Conservation (phyloP, 257 asterid species). For the Leptodermis oblonga region DNA sequence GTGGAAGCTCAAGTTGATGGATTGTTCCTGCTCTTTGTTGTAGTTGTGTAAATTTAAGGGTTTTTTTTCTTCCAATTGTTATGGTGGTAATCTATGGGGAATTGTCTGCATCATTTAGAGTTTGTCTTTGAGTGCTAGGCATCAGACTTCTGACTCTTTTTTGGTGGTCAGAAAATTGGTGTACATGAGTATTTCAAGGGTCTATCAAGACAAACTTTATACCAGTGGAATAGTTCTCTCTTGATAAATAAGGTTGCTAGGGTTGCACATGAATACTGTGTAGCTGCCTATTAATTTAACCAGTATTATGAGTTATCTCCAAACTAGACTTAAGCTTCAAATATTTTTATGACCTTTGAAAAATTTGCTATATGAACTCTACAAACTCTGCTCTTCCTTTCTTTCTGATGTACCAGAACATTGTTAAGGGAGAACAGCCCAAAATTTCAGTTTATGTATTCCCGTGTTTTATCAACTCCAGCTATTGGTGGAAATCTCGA, state of each 20-base stretch:
- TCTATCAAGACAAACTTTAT: neutral
- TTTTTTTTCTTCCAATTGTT: neutral
- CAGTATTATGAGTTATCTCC: neutral
- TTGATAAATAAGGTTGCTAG: neutral
- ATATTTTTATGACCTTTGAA: neutral
- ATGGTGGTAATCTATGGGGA: neutral
- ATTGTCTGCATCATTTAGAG: neutral
- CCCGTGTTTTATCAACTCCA: neutral
- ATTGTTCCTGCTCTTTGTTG: neutral
- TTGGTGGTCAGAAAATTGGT: neutral
- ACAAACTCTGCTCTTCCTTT: neutral
- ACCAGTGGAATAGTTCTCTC: neutral
- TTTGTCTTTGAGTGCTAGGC: neutral
- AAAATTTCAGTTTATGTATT: no score
- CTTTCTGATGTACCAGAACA: neutral
- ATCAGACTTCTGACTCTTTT: neutral
- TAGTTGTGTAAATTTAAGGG: neutral
- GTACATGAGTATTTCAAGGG: neutral
- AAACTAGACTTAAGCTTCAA: neutral
- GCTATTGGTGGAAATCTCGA: neutral
- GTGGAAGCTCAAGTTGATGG: neutral
- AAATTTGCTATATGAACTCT: neutral
- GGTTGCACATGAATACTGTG: neutral
- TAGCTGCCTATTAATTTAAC: neutral
- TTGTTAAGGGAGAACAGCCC: neutral